Evolutionary conservation across 176 grass and related monocot genomes (phyloP).

Genomic region (Oryza coarctata): DNA sequence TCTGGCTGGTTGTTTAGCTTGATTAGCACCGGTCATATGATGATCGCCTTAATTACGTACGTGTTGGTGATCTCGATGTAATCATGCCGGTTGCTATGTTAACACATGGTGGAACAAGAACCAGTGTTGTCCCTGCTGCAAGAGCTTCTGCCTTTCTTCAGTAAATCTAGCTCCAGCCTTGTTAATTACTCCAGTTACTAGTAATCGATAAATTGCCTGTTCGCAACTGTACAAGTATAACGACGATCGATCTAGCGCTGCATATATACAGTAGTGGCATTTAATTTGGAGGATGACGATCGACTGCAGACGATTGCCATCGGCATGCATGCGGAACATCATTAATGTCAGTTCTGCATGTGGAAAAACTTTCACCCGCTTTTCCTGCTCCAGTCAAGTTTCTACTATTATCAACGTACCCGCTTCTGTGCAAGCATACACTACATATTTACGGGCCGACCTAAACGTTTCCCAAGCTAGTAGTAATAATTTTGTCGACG

Average conservation of each 20-base stretch:
- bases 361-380: constrained; percentile 34
- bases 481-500: too few species aligned
- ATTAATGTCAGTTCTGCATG: constrained; percentile 38
- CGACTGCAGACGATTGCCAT: background rate
- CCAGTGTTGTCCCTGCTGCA: background rate
- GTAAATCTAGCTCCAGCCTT: background rate
- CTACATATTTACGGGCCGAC: background rate
- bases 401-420: constrained; percentile 37
- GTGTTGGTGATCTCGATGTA: constrained; percentile 27
- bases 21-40: background rate
- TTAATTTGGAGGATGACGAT: background rate
- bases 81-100: constrained; percentile 14
- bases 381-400: constrained; percentile 55
- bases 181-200: background rate
- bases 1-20: background rate
- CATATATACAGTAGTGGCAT: background rate
- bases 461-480: background rate
- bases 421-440: constrained; percentile 40
- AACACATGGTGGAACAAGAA: constrained; percentile 25
- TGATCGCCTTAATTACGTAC: background rate
- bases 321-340: background rate
- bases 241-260: background rate
- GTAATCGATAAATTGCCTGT: background rate
- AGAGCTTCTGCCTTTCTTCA: background rate
- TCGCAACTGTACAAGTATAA: background rate